phyloP scores from a whole-genome alignment of 495 filamentous ascomycete genomes.

The Penicillium verhagenii region DNA sequence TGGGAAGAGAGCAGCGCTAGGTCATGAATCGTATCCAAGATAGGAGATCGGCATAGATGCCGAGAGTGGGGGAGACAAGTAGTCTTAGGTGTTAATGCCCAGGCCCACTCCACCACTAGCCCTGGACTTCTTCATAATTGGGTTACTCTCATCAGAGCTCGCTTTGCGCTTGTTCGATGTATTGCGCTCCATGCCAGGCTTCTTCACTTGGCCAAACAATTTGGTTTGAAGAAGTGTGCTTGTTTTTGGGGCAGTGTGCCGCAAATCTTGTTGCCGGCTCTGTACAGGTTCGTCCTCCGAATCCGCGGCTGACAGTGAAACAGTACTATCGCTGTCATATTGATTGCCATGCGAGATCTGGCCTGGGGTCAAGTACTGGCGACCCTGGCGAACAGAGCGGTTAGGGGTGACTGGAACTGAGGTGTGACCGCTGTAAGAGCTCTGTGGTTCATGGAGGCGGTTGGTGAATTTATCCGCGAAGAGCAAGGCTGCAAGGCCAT shows the following conservation, averaged over 20 bases:
- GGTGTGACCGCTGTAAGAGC: constrained; percentile 40
- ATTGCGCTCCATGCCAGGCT: constrained; percentile 46
- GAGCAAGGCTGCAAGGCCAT: constrained; percentile 74
- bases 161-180: constrained; percentile 58
- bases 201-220: constrained; percentile 66
- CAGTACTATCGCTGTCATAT: constrained; percentile 78
- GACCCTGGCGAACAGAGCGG: constrained; percentile 41
- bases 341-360: constrained; percentile 49
- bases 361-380: constrained; percentile 56
- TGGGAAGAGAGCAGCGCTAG: constrained; percentile 18
- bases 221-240: constrained; percentile 59
- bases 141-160: constrained; percentile 41
- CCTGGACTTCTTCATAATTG: constrained; percentile 60
- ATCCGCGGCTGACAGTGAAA: constrained; percentile 73
- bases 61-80: constrained; percentile 22
- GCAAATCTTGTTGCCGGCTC: constrained; percentile 13
- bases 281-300: constrained; percentile 50
- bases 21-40: constrained; percentile 26
- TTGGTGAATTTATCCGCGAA: constrained; percentile 72
- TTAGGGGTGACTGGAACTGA: constrained; percentile 77
- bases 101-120: constrained; percentile 58
- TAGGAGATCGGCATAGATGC: neutral
- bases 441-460: constrained; percentile 37
- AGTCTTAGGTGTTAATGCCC: constrained; percentile 55
- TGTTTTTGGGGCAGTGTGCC: constrained; percentile 34